A percentile compares a stretch with the other conserved stretches of the same genome.
These are phyloP conservation scores for Notholithocarpus densiflorus DNA, from an alignment of 306 rosid species.

Conservation along the genomic window DNA sequence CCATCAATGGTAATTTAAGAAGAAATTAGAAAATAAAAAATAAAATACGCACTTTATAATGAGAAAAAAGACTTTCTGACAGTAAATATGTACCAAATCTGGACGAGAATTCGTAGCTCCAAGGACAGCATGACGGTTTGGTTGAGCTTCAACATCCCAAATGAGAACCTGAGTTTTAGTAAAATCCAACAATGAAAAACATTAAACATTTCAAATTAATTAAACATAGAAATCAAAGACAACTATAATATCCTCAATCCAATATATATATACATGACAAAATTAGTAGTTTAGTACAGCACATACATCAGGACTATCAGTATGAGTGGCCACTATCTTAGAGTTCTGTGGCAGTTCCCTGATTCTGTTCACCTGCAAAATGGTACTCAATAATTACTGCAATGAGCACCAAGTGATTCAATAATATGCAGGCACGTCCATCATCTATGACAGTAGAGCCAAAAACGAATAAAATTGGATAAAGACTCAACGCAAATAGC, in stretches of 20 bases:
- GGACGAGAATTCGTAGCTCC: conserved; percentile 97
- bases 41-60: background rate
- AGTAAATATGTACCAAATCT: conserved; percentile 66
- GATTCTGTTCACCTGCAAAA: conserved; percentile 91
- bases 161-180: conserved; percentile 67
- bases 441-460: conserved; percentile 2
- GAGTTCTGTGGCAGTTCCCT: conserved; percentile 94
- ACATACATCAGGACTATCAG: conserved; percentile 95
- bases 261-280: background rate
- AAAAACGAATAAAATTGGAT: conserved; percentile 3
- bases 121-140: conserved; percentile 95
- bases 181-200: background rate
- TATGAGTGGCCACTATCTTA: conserved; percentile 94
- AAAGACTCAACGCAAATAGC: background rate
- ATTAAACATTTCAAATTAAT: conserved; percentile 1
- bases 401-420: background rate
- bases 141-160: conserved; percentile 98
- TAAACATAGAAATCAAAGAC: conserved; percentile 11
- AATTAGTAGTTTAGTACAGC: conserved; percentile 7
- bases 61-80: background rate
- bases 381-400: conserved; percentile 4
- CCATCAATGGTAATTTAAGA: background rate
- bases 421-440: background rate
- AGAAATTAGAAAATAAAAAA: background rate
- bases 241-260: background rate